Evolutionary conservation across 1,284 basidiomycete species (phyloP).

Genomic region (Schizophyllum amplum): DNA sequence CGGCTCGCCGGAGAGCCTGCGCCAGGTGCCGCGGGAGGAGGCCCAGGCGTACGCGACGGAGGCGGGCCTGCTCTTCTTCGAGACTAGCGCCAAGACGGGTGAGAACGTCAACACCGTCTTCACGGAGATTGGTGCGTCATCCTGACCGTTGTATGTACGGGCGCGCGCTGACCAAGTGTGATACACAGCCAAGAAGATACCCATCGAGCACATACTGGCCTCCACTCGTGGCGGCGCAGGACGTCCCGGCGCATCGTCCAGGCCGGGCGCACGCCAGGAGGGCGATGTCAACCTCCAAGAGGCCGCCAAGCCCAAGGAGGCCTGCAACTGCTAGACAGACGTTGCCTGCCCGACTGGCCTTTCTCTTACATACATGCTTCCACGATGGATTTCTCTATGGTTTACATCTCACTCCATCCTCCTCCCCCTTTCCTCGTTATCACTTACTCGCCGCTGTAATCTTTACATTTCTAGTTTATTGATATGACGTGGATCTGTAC

Average conservation of each 20-base stretch:
- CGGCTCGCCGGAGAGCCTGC: slow-evolving; percentile 54
- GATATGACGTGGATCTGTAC: neutral
- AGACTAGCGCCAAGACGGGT: slow-evolving; percentile 97
- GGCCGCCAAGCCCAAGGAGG: slow-evolving; percentile 62
- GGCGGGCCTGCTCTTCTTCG: slow-evolving; percentile 90
- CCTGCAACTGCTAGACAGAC: slow-evolving; percentile 68
- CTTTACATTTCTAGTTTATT: slow-evolving; percentile 9
- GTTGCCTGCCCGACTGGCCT: too few relatives aligned
- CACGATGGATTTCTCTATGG: neutral
- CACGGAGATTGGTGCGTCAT: slow-evolving; percentile 83
- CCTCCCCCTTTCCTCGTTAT: slow-evolving; percentile 11
- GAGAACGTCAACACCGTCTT: slow-evolving; percentile 96
- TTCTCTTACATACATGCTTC: slow-evolving; percentile 3
- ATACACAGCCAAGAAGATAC: slow-evolving; percentile 86
- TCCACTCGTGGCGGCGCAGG: slow-evolving; percentile 59
- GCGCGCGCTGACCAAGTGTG: slow-evolving; percentile 3
- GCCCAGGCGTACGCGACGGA: slow-evolving; percentile 96
- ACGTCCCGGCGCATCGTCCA: slow-evolving; percentile 49
- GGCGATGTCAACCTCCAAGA: slow-evolving; percentile 69
- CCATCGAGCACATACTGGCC: slow-evolving; percentile 86
- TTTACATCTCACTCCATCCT: slow-evolving; percentile 6
- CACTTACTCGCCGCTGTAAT: slow-evolving; percentile 13
- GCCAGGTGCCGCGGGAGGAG: slow-evolving; percentile 90
- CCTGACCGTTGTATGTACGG: neutral
- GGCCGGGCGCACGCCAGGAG: slow-evolving; percentile 45